These are phyloP conservation scores for Pseudopyrenochaeta lycopersici DNA, from an alignment of 2,329 filamentous ascomycete species.

Conservation along the genomic window DNA sequence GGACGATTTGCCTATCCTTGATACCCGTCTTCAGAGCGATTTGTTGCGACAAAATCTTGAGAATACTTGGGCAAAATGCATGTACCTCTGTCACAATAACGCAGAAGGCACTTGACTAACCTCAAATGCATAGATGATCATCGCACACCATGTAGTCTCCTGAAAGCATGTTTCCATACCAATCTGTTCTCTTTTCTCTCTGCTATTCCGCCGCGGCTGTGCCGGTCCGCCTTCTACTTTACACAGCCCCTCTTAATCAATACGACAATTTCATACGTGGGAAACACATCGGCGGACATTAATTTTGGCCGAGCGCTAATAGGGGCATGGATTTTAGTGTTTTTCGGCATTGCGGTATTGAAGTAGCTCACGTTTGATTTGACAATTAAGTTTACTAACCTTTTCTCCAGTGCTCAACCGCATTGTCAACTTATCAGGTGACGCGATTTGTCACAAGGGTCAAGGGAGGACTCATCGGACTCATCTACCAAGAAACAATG, in stretches of 20 bases:
- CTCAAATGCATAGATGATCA: too few relatives aligned
- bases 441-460: not conserved
- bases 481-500: constrained; percentile 21
- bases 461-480: constrained; percentile 10
- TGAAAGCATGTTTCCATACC: too few relatives aligned
- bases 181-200: not conserved
- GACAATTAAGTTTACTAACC: not conserved
- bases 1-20: constrained; percentile 1
- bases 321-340: constrained; percentile 1
- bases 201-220: not conserved
- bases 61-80: not conserved
- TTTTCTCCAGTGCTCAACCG: not conserved
- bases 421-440: constrained; percentile 1
- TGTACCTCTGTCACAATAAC: too few relatives aligned
- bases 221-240: constrained; percentile 2
- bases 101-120: too few relatives aligned
- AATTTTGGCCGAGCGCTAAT: not conserved
- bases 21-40: constrained; percentile 1
- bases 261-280: constrained; percentile 1
- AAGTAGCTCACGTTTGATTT: not conserved
- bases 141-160: too few relatives aligned
- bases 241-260: constrained; percentile 1
- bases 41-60: not conserved
- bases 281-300: not conserved
- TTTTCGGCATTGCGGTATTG: constrained; percentile 1